These are phyloP conservation scores for Trypethelium eluteriae DNA, from an alignment of 495 filamentous ascomycete genomes.

Conservation along the genomic window DNA sequence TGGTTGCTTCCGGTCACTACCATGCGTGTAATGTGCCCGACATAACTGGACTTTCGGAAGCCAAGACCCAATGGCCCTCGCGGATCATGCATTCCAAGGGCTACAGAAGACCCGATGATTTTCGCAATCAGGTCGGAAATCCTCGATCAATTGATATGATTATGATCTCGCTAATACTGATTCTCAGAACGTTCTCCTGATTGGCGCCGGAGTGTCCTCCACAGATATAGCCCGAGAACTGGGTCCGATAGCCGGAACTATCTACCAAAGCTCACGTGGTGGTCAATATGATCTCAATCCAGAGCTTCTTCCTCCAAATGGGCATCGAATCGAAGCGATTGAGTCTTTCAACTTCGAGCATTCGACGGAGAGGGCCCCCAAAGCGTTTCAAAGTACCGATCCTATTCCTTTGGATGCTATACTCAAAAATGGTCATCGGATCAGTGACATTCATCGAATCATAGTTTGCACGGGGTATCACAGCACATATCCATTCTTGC, in stretches of 20 bases:
- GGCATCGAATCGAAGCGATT: conserved; percentile 46
- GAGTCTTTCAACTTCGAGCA: conserved; percentile 23
- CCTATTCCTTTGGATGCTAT: conserved; percentile 29
- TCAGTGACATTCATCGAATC: conserved; percentile 48
- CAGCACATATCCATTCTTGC: conserved; percentile 2
- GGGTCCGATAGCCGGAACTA: conserved; percentile 39
- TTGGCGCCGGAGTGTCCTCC: conserved; percentile 56
- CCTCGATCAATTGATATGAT: background rate
- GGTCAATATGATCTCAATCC: conserved; percentile 50
- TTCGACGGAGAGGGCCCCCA: background rate
- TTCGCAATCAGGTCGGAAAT: conserved; percentile 37
- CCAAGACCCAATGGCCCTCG: conserved; percentile 46
- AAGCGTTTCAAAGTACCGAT: conserved; percentile 19
- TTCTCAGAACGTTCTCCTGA: conserved; percentile 48
- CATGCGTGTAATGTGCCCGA: conserved; percentile 50
- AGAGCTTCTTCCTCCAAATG: conserved; percentile 42
- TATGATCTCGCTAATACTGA: background rate
- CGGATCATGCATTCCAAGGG: conserved; percentile 54
- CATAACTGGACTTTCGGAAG: conserved; percentile 45
- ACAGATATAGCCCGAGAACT: conserved; percentile 49
- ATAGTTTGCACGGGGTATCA: conserved; percentile 61
- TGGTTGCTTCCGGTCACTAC: conserved; percentile 55
- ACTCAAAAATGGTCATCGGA: conserved; percentile 38
- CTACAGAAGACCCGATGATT: conserved; percentile 47
- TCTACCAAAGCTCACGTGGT: conserved; percentile 54